These are phyloP conservation scores for Leccinum huronense DNA, from an alignment of 1,284 basidiomycete species.

Conservation along the genomic window DNA sequence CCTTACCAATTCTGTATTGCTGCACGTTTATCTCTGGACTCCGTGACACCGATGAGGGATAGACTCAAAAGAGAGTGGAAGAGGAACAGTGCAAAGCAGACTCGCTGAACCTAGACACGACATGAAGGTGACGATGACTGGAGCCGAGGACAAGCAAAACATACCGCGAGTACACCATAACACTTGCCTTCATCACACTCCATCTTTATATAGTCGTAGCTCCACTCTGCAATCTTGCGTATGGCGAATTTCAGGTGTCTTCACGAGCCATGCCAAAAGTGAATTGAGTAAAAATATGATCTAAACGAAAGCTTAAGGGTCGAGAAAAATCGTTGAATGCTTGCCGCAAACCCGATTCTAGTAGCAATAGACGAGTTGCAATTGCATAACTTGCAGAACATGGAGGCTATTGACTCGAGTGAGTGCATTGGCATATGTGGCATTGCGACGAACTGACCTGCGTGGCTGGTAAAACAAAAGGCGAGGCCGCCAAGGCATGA, in stretches of 20 bases:
- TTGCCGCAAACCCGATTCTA: conserved; percentile 91
- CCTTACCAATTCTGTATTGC: conserved; percentile 94
- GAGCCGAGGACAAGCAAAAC: conserved; percentile 29
- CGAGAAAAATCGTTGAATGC: not conserved
- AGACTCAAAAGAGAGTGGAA: conserved; percentile 85
- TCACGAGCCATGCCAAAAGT: conserved; percentile 96
- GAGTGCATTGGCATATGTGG: not conserved
- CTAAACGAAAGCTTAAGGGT: conserved; percentile 40
- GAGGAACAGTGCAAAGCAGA: conserved; percentile 92
- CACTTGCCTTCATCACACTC: conserved; percentile 91
- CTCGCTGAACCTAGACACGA: conserved; percentile 77
- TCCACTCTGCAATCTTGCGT: conserved; percentile 87
- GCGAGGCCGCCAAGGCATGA: conserved; percentile 82
- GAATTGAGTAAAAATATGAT: conserved; percentile 45
- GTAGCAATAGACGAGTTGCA: conserved; percentile 99
- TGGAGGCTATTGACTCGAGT: conserved; percentile 60
- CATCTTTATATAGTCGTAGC: conserved; percentile 98
- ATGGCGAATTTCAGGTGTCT: conserved; percentile 79
- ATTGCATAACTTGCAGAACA: conserved; percentile 98
- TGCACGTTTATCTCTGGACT: conserved; percentile 89
- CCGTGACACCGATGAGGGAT: conserved; percentile 81
- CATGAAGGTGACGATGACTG: not conserved
- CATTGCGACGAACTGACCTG: conserved; percentile 45
- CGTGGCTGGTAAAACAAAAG: conserved; percentile 81
- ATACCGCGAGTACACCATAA: conserved; percentile 92